Base-by-base conservation (phyloP, 768 basidiomycete genomes). In the Sistotremastrum niveocremeum region DNA sequence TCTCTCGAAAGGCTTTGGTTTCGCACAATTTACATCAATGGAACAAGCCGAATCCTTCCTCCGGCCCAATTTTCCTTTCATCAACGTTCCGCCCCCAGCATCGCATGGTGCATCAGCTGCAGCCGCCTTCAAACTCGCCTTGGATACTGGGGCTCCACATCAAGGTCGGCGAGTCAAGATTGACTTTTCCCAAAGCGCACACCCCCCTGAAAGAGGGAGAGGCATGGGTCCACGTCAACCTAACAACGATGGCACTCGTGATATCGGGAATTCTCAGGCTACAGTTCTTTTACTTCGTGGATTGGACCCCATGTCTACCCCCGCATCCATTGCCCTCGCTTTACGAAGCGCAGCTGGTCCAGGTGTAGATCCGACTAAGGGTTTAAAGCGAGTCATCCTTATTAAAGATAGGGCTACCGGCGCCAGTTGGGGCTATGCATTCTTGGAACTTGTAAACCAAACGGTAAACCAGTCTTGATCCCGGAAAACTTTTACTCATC, bases 1-100 rank as follows among this genome's bases (percentile, higher is more conserved):
- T 79, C 66, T 73, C 51, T 93, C 93, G 46, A 94, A 94, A 66
- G 85, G 88, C 58, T 97, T 97, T 60, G 95, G 91, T 48, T 99
- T 99, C 64, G 93, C 89, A 56, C 86, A 90, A 65, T 99, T 99
- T 62, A 66, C 81, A 38, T 80, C 72, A 53, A 71, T 83, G 47
- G 86, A 87, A 55, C 86, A 87, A 48, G 93, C 95, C 12, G 79
- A 83, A 45, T 79, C 84, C 8, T 98, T 97, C 60, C 81, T 99
- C 60, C 81, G 88, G 52, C 84, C 87, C 36, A 73, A 82, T 42
- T 95, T 84, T 59, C 94, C 90, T 2, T 89, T 89, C 62, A 76
- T 97, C 30, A 79, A 86, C 66, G 79, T 97, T 50, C 88, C 89
- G n/a, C 87, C 89, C 8, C 80, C 86, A 10, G 85, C 85, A 42